Conservation (phyloP, 2,329 filamentous ascomycete genomes). For the Coniella lustricola region DNA sequence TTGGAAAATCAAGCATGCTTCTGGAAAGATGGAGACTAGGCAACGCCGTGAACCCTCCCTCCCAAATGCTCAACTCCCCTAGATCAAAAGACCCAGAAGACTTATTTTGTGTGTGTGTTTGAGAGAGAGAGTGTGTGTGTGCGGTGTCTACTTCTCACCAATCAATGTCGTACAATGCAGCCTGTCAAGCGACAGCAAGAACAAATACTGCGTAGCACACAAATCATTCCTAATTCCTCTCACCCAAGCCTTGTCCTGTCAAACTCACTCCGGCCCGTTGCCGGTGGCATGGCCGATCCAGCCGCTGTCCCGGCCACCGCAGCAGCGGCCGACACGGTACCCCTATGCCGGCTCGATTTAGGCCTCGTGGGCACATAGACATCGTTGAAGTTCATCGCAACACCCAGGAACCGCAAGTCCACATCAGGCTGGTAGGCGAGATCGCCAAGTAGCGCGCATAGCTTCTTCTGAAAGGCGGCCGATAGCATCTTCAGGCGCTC, state of each 20-base stretch:
- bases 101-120: too few species aligned
- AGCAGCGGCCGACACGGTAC: conserved; percentile 10
- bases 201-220: too few species aligned
- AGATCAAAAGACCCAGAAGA: too few species aligned
- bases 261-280: neutral
- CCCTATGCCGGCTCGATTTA: conserved; percentile 23
- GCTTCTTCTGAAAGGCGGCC: conserved; percentile 65
- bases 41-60: too few species aligned
- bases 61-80: too few species aligned
- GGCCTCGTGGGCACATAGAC: conserved; percentile 70
- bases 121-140: too few species aligned
- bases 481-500: conserved; percentile 66
- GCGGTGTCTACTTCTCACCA: too few species aligned
- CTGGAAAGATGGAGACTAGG: too few species aligned
- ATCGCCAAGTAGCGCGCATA: conserved; percentile 81
- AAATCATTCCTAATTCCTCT: neutral
- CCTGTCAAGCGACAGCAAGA: too few species aligned
- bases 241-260: conserved; percentile 1
- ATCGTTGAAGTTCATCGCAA: conserved; percentile 99
- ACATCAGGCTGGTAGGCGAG: conserved; percentile 88
- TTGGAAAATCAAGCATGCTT: neutral
- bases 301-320: neutral
- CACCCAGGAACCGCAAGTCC: conserved; percentile 90
- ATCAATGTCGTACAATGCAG: too few species aligned
- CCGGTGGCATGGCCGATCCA: neutral